A percentile compares a stretch with the other conserved stretches of the same genome.
These are phyloP conservation scores for Cordyceps fumosorosea DNA, from an alignment of 2,329 filamentous ascomycete species.

Conservation along the genomic window DNA sequence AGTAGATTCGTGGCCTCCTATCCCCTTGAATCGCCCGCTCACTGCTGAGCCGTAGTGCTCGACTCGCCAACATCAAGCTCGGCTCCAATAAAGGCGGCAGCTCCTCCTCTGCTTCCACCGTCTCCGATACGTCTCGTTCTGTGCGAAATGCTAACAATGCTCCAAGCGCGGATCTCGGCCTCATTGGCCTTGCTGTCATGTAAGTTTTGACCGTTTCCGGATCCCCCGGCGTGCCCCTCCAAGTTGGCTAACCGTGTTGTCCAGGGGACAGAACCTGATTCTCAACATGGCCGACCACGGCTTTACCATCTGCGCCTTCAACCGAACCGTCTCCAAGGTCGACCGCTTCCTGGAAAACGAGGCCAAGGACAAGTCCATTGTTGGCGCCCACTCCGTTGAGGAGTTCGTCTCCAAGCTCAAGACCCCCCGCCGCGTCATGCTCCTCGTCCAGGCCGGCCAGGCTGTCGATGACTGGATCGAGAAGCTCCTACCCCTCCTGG, in stretches of 20 bases:
- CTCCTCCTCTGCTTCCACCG: constrained; percentile 25
- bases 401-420: constrained; percentile 97
- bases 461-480: constrained; percentile 99
- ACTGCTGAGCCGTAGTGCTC: constrained; percentile 50
- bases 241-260: constrained; percentile 14
- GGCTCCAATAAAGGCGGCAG: constrained; percentile 48
- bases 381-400: constrained; percentile 87
- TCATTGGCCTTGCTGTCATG: constrained; percentile 91
- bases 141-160: constrained; percentile 49
- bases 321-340: constrained; percentile 98
- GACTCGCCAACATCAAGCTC: constrained; percentile 67
- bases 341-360: constrained; percentile 88
- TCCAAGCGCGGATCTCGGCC: constrained; percentile 77
- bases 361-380: constrained; percentile 90
- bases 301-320: constrained; percentile 97
- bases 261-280: constrained; percentile 76
- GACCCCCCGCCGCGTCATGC: constrained; percentile 93
- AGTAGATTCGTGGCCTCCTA: constrained; percentile 17
- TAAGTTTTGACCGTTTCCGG: constrained; percentile 33
- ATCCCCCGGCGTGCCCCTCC: background rate
- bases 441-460: constrained; percentile 97
- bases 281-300: constrained; percentile 84
- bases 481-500: constrained; percentile 76
- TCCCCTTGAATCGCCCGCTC: constrained; percentile 1
- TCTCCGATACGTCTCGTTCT: constrained; percentile 22